Evolutionary conservation across 2,329 filamentous ascomycete genomes (phyloP).

Genomic region (Trichophyton benhamiae): DNA sequence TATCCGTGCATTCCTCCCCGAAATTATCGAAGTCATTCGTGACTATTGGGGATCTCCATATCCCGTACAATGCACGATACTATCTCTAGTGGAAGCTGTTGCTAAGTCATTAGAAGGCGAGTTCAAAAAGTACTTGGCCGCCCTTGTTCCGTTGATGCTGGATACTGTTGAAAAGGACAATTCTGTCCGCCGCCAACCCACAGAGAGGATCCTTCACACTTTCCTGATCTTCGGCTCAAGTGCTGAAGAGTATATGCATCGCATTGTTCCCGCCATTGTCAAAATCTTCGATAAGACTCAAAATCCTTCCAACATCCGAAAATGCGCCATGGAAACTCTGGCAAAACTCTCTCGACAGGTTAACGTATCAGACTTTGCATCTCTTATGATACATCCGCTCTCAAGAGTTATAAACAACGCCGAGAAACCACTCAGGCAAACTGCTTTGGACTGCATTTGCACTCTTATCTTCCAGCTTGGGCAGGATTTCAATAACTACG

Average conservation of each 20-base stretch:
- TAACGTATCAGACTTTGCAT: constrained; percentile 92
- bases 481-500: constrained; percentile 88
- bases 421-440: constrained; percentile 61
- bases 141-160: constrained; percentile 83
- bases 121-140: constrained; percentile 91
- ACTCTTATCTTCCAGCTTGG: constrained; percentile 92
- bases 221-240: constrained; percentile 94
- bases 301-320: constrained; percentile 66
- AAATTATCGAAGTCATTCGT: constrained; percentile 73
- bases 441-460: constrained; percentile 86
- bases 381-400: constrained; percentile 89
- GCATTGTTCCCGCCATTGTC: constrained; percentile 93
- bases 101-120: constrained; percentile 89
- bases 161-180: constrained; percentile 80
- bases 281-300: constrained; percentile 82
- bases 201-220: constrained; percentile 82
- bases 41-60: constrained; percentile 80
- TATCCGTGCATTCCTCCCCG: constrained; percentile 77
- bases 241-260: constrained; percentile 96
- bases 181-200: constrained; percentile 62
- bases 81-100: constrained; percentile 86
- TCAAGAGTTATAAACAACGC: constrained; percentile 64
- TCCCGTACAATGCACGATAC: constrained; percentile 76
- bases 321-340: constrained; percentile 85
- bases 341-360: constrained; percentile 90